These are phyloP conservation scores for Glomus cerebriforme DNA, from an alignment of 192 early-diverging fungal species.

Conservation along the genomic window DNA sequence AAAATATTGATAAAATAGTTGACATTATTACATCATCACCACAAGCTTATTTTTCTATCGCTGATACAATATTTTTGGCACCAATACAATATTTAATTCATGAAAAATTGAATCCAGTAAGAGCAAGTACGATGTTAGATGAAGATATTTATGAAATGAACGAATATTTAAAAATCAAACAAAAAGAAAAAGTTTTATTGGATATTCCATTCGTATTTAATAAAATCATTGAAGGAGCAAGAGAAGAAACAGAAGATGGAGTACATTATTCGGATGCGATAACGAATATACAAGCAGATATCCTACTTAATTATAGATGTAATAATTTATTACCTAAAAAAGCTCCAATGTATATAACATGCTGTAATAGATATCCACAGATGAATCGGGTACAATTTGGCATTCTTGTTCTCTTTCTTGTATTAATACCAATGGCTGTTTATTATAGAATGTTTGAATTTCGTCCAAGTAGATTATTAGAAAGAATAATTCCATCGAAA, in stretches of 20 bases:
- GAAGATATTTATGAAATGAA: conserved; percentile 56
- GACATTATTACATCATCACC: conserved; percentile 17
- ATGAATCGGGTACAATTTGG: conserved; percentile 47
- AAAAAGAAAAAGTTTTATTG: conserved; percentile 31
- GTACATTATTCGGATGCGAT: conserved; percentile 63
- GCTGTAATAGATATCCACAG: conserved; percentile 59
- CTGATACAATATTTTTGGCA: conserved; percentile 2
- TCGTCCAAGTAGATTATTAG: neutral
- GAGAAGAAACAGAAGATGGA: conserved; percentile 61
- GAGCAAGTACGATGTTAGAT: conserved; percentile 46
- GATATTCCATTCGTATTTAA: conserved; percentile 57
- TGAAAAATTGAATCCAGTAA: conserved; percentile 49
- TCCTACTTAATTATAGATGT: conserved; percentile 64
- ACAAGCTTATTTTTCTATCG: no score
- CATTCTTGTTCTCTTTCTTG: conserved; percentile 44
- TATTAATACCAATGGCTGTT: conserved; percentile 43
- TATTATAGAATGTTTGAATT: conserved; percentile 31
- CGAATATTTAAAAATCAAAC: conserved; percentile 46
- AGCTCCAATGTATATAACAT: conserved; percentile 56
- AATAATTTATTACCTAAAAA: conserved; percentile 49
- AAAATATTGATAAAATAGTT: conserved; percentile 44
- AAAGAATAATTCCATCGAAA: conserved; percentile 28
- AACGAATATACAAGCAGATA: conserved; percentile 49
- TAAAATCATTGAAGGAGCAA: conserved; percentile 43
- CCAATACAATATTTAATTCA: conserved; percentile 50